Evolutionary conservation across 1,284 basidiomycete species (phyloP), one percentile per base, ranked within the genome.

Genomic region (Apiotrichum laibachii): DNA sequence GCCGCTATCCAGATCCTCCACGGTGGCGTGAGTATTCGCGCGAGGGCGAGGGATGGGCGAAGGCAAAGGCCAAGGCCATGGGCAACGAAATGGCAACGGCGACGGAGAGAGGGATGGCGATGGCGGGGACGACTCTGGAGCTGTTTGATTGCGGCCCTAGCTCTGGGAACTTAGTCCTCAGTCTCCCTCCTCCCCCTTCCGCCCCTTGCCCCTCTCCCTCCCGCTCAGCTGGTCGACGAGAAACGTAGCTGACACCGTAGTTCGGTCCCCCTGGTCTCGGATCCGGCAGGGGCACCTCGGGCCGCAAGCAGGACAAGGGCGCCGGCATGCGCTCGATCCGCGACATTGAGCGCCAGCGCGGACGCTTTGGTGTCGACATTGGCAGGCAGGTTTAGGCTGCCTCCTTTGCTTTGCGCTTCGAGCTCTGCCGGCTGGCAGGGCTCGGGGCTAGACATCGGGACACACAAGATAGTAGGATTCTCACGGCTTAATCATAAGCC

Each of bases 1-100:
- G 77, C 77, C n/a, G 71, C 67, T 8, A 66, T 77, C 47, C 72
- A 74, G 62, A 66, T 78, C 46, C 61, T 80, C 44, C 78, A 80
- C 56, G 76, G 76, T 31, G 78, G 78, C 2, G 74, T 76, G 47
- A 68, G 73, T 74, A 4, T 18, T 1, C 13, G 26, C 1, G 13
- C 26, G 5, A n/a, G 12, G 19, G 21, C 42, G 18, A 8, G 4
- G 8, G 50, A 12, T 12, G 22, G 26, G 26, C 16, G n/a, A 3
- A 12, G 10, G 60, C 55, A n/a, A n/a, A n/a, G n/a, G n/a, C n/a
- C n/a, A n/a, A n/a, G n/a, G n/a, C n/a, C n/a, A n/a, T n/a, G n/a
- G n/a, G n/a, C n/a, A n/a, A n/a, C n/a, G n/a, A n/a, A n/a, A n/a
- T n/a, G 55, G 49, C 18, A 7, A 55, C 43, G 43, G 43, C 21